Conservation (phyloP, 148 eudicot species). For the Persicaria tinctoria region DNA sequence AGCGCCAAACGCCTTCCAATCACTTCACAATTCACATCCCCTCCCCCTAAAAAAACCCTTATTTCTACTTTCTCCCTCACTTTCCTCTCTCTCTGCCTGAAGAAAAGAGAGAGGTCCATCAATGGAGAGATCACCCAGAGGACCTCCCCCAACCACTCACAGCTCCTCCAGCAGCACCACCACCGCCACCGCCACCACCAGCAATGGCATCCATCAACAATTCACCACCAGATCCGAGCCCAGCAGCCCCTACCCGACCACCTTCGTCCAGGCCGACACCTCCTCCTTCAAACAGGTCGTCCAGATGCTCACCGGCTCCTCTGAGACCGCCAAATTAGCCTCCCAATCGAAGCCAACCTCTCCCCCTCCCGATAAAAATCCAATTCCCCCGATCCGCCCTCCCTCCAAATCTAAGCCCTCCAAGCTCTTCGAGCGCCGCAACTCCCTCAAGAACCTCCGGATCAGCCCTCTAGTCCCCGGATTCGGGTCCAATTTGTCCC, state of each 20-base stretch:
- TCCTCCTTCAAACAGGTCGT: constrained; percentile 71
- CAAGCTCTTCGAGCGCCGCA: constrained; percentile 71
- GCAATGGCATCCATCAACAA: constrained; percentile 13
- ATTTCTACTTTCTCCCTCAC: background rate
- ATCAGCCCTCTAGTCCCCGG: constrained; percentile 37
- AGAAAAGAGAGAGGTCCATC: background rate
- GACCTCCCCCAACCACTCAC: constrained; percentile 24
- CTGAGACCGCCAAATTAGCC: constrained; percentile 32
- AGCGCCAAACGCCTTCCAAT: constrained; percentile 14
- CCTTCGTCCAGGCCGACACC: constrained; percentile 70
- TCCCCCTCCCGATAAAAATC: constrained; percentile 20
- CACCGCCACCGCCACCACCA: constrained; percentile 18
- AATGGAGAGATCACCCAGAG: constrained; percentile 38
- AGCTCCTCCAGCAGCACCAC: constrained; percentile 26
- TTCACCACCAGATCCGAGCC: constrained; percentile 45
- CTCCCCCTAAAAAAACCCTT: background rate
- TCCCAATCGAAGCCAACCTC: constrained; percentile 10
- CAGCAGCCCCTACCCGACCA: constrained; percentile 60
- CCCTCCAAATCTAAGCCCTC: constrained; percentile 35
- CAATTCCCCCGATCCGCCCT: constrained; percentile 49
- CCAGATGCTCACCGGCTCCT: constrained; percentile 70
- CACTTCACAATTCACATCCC: background rate
- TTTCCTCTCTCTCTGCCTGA: constrained; percentile 7
- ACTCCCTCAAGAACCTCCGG: constrained; percentile 33
- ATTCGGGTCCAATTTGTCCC: constrained; percentile 17